phyloP scores from a whole-genome alignment of 208 protist genomes.

The Plasmodiophora brassicae region DNA sequence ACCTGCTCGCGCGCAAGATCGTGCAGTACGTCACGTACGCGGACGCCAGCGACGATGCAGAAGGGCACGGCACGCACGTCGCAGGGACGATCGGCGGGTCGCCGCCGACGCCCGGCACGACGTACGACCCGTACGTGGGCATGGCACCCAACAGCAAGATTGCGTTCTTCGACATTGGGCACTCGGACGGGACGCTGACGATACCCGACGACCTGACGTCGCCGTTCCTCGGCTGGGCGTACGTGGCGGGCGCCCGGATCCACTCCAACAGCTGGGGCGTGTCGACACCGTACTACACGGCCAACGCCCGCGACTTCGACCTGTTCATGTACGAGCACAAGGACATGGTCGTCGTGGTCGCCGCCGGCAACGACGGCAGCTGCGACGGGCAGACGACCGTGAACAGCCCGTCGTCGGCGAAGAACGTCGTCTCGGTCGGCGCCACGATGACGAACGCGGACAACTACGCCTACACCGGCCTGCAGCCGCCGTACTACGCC shows the following conservation, averaged over 20 bases:
- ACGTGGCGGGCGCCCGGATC: conserved; percentile 15
- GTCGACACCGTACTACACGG: neutral
- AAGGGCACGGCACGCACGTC: conserved; percentile 38
- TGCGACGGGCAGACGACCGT: neutral
- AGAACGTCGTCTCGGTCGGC: conserved; percentile 32
- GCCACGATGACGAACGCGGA: conserved; percentile 13
- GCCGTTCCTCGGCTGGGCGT: neutral
- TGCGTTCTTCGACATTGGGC: conserved; percentile 13
- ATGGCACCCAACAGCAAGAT: neutral
- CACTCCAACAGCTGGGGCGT: conserved; percentile 38
- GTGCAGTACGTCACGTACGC: neutral
- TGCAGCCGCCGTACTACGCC: neutral
- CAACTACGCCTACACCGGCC: neutral
- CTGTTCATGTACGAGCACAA: conserved; percentile 33
- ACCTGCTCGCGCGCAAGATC: neutral
- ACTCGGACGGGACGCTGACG: conserved; percentile 1
- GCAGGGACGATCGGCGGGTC: conserved; percentile 31
- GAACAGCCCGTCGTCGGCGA: neutral
- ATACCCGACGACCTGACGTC: neutral
- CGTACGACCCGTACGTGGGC: neutral
- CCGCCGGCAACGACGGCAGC: conserved; percentile 26
- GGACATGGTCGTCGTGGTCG: conserved; percentile 33
- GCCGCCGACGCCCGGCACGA: neutral
- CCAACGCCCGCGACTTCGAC: neutral
- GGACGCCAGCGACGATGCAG: conserved; percentile 1